Evolutionary conservation across 192 early-diverging fungal genomes (phyloP), one percentile per base, ranked within the genome.

Genomic region (Funneliformis mosseae): DNA sequence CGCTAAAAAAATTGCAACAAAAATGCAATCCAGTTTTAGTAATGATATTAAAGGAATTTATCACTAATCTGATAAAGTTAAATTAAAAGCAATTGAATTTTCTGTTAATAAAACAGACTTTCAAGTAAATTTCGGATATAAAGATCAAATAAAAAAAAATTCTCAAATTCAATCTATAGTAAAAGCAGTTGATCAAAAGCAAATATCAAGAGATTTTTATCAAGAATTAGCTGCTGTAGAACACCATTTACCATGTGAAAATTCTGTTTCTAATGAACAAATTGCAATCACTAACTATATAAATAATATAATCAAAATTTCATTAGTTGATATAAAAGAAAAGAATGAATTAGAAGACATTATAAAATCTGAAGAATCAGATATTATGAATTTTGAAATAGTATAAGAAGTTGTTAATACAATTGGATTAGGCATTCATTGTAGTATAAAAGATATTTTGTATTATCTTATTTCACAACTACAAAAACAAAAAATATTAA

Each of bases 121-220:
- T 45, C 42, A 72, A 11, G 1, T 72, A 12, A 23, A 48, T 46
- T 72, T 25, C 46, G 69, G 67, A 1, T 0, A 10, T 69, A 14
- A 72, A 45, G n/a, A 72, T 10, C 5, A 72, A 72, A 7, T 41
- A 2, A n/a, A 42, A 48, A 46, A 25, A 41, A 1, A 23, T 5
- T 38, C 6, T 4, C 8, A 72, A 48, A 7, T 72, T 48, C 42
- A 72, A 72, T 42, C 42, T 33, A 25, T 72, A 72, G 69, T 72
- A 23, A 42, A 72, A 25, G 69, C 42, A 8, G 12, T 45, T 18
- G 69, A 72, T 45, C 39, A 71, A 33, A n/a, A 23, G 0, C 69
- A 45, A 11, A 71, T 71, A 45, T 46, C 69, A 7, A 42, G 42
- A 72, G 39, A 45, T 72, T 25, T 42, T 33, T 72, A 72, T 72